Evolutionary conservation across 108 stramenopile genomes (phyloP), one percentile per base, ranked within the genome.

Genomic region (Seminavis robusta): DNA sequence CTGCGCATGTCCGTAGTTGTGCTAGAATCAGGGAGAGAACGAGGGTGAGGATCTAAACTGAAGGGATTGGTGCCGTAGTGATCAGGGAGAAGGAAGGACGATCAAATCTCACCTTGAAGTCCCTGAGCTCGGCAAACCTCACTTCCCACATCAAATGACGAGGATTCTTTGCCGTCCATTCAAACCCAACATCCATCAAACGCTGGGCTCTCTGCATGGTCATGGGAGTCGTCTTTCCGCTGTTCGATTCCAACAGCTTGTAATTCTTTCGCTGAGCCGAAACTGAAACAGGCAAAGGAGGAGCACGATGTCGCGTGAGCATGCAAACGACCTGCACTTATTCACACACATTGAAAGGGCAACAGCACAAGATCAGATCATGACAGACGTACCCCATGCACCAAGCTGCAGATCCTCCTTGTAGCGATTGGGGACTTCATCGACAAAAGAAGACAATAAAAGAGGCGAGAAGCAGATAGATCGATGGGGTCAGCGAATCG

Each of bases 341-440:
- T n/a, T n/a, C n/a, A n/a, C n/a, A n/a, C n/a, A n/a, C n/a, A n/a
- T n/a, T n/a, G n/a, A n/a, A n/a, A n/a, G n/a, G n/a, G n/a, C n/a
- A n/a, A n/a, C n/a, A n/a, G n/a, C n/a, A n/a, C n/a, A n/a, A n/a
- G n/a, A n/a, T n/a, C n/a, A n/a, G n/a, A n/a, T n/a, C n/a, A n/a
- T n/a, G n/a, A 37, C 36, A 37, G 11, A 37, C 36, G 13, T 37
- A 37, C 36, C 71, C 71, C 71, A 72, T 9, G 40, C 44, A 15
- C 71, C 71, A 17, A 72, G 64, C 47, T 46, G 24, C 31, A 31
- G 50, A 31, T 72, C 49, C 6, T 51, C 42, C 1, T 48, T 39
- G 52, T 61, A 72, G 19, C 64, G 65, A 48, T 61, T 64, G 5
- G 71, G 65, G 15, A 71, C 69, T n/a, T n/a, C n/a, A n/a, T n/a